Evolutionary conservation across 768 basidiomycete species (phyloP).

Genomic region (Boletellus ananas): DNA sequence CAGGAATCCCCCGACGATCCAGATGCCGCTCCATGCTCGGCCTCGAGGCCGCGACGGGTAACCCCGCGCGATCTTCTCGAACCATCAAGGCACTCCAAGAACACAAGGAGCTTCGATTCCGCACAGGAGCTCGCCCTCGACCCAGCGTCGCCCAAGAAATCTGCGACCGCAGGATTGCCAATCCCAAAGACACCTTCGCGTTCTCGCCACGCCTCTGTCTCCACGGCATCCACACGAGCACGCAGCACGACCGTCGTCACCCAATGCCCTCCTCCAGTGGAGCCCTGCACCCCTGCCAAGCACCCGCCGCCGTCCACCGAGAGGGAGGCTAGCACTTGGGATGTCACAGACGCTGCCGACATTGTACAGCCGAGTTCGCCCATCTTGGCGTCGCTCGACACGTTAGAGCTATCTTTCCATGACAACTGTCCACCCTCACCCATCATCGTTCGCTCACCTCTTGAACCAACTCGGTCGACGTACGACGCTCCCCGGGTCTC

Average conservation of each 20-base stretch:
- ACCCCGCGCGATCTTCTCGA: conserved; percentile 26
- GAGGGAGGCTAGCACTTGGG: not conserved
- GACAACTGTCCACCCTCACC: conserved; percentile 19
- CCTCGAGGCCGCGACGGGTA: conserved; percentile 13
- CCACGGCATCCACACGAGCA: conserved; percentile 12
- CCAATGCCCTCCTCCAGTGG: conserved; percentile 4
- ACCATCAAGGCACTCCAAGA: conserved; percentile 10
- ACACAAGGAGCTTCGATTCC: conserved; percentile 4
- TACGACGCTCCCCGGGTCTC: not conserved
- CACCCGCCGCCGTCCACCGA: not conserved
- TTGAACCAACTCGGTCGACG: conserved; percentile 2
- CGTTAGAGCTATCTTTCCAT: conserved; percentile 9
- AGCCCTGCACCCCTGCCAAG: conserved; percentile 2
- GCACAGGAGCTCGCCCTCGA: conserved; percentile 1
- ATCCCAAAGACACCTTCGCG: conserved; percentile 19
- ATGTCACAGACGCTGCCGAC: not conserved
- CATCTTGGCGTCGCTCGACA: conserved; percentile 11
- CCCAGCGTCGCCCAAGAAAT: conserved; percentile 9
- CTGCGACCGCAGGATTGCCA: not conserved
- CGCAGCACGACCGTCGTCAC: conserved; percentile 14
- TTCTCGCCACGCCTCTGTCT: conserved; percentile 18
- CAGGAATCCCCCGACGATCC: conserved; percentile 15
- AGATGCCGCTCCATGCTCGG: conserved; percentile 4
- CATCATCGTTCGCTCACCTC: conserved; percentile 20
- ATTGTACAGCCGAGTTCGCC: conserved; percentile 1